Evolutionary conservation across 352 stramenopile species (phyloP).

Genomic region (Globisporangium ultimum): DNA sequence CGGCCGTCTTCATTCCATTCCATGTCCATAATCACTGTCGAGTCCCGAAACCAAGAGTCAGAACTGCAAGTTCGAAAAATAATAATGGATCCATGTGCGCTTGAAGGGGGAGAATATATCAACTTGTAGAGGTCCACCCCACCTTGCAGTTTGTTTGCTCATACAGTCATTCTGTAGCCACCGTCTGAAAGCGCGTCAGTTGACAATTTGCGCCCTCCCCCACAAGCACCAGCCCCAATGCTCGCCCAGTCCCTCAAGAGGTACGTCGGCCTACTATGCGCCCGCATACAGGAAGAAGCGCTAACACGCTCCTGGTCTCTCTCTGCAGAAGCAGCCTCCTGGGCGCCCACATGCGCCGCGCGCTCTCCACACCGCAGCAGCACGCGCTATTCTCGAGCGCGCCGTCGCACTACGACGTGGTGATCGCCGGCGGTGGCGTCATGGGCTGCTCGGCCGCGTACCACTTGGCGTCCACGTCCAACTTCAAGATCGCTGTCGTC

Average conservation of each 20-base stretch:
- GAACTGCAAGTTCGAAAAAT: no score
- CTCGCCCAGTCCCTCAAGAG: background rate
- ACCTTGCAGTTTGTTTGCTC: background rate
- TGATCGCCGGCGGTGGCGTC: slow-evolving; percentile 74
- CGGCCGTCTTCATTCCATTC: no score
- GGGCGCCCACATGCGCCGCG: background rate
- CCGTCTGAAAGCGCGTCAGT: background rate
- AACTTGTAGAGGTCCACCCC: background rate
- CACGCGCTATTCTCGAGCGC: slow-evolving; percentile 6
- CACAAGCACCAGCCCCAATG: background rate
- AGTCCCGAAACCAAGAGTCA: no score
- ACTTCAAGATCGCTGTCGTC: slow-evolving; percentile 70
- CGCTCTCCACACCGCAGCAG: background rate
- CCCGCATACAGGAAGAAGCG: background rate
- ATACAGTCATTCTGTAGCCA: no score
- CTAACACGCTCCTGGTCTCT: background rate
- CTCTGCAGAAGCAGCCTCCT: background rate
- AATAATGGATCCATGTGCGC: no score
- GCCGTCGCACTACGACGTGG: slow-evolving; percentile 56
- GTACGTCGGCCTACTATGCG: background rate
- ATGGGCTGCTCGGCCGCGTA: slow-evolving; percentile 88
- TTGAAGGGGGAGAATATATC: background rate
- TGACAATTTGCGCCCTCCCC: background rate
- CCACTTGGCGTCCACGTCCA: slow-evolving; percentile 64
- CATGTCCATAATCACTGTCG: no score